phyloP scores from a whole-genome alignment of 208 protist genomes.

The Porcisia deanei region DNA sequence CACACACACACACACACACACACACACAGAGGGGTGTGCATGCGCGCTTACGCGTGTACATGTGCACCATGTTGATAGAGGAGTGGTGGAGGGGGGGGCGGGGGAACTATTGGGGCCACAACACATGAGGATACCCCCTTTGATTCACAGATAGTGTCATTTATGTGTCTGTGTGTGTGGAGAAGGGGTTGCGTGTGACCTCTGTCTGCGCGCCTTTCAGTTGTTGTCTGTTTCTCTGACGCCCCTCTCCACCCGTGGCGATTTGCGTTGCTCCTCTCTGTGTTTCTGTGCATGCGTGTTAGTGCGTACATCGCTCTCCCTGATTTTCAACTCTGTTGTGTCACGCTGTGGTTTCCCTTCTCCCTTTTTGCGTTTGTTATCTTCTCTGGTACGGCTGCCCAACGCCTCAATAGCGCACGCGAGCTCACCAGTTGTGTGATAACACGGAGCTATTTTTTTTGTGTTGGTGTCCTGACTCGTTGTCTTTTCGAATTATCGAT shows the following conservation, averaged over 20 bases:
- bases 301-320: background rate
- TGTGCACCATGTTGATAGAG: background rate
- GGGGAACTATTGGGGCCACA: background rate
- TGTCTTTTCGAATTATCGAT: slow-evolving; percentile 6
- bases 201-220: background rate
- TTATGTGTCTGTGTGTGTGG: background rate
- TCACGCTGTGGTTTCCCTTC: background rate
- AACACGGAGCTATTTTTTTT: slow-evolving; percentile 5
- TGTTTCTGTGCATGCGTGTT: background rate
- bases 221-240: background rate
- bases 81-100: background rate
- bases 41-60: background rate
- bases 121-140: background rate
- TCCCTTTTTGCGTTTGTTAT: background rate
- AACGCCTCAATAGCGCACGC: background rate
- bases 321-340: background rate
- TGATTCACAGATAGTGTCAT: background rate
- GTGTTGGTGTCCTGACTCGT: slow-evolving; percentile 2
- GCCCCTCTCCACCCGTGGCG: no score
- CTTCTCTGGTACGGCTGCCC: background rate
- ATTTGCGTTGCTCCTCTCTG: no score
- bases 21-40: background rate
- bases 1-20: background rate
- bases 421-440: background rate
- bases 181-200: background rate